Percentiles rank a stretch among this genome's conserved stretches.
These are phyloP conservation scores for Fusarium phyllophilum DNA, from an alignment of 2,329 filamentous ascomycete genomes.

Conservation along the genomic window DNA sequence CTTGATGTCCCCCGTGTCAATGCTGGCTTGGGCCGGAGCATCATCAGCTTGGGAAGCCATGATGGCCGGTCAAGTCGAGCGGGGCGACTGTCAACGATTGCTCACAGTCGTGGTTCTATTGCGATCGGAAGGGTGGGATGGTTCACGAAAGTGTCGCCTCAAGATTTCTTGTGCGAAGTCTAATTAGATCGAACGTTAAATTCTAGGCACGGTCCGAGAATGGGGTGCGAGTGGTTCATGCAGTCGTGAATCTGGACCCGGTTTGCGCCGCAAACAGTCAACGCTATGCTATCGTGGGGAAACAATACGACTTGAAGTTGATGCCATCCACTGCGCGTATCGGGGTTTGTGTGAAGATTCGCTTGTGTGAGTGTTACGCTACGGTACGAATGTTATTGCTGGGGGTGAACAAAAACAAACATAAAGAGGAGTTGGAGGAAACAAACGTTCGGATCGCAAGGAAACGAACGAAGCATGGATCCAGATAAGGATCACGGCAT, in stretches of 20 bases:
- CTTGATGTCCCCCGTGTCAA: slow-evolving; percentile 50
- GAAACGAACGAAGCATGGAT: slow-evolving; percentile 23
- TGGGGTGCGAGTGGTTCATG: slow-evolving; percentile 10
- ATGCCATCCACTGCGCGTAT: slow-evolving; percentile 12
- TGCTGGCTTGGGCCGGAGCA: slow-evolving; percentile 33
- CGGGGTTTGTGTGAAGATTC: neutral
- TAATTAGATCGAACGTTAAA: neutral
- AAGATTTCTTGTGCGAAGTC: neutral
- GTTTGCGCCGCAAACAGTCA: slow-evolving; percentile 36
- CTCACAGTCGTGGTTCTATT: neutral
- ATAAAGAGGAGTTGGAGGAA: slow-evolving; percentile 9
- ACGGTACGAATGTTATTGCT: neutral
- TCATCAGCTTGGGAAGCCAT: slow-evolving; percentile 38
- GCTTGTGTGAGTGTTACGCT: neutral
- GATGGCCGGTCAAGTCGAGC: slow-evolving; percentile 17
- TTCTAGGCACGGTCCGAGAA: neutral
- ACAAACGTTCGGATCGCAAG: slow-evolving; percentile 27
- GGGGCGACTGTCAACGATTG: slow-evolving; percentile 15
- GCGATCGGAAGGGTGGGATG: neutral
- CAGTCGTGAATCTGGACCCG: slow-evolving; percentile 23
- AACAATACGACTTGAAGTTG: slow-evolving; percentile 23
- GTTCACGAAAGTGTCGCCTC: neutral
- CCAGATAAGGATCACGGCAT: slow-evolving; percentile 36
- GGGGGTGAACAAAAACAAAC: neutral
- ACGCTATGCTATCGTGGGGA: slow-evolving; percentile 25